Conservation (phyloP, 1,284 basidiomycete species). For the Cryptococcus sp. region DNA sequence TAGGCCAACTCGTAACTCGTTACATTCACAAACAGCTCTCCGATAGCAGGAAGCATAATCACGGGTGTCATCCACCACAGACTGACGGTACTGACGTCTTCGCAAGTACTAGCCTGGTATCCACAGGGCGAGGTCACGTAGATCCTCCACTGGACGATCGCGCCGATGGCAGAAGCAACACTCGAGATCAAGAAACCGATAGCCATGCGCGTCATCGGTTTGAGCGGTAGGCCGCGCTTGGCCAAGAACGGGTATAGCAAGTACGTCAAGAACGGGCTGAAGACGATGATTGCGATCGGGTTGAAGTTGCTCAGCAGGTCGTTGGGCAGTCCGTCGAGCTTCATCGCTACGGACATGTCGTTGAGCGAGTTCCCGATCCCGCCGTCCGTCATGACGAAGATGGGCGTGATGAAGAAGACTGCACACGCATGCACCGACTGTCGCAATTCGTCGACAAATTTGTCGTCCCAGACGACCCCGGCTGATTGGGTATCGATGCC, state of each 20-base stretch:
- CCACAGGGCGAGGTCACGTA: slow-evolving; percentile 55
- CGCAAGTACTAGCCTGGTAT: slow-evolving; percentile 46
- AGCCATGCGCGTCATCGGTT: slow-evolving; percentile 21
- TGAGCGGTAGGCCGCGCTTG: slow-evolving; percentile 10
- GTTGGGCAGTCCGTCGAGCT: slow-evolving; percentile 54
- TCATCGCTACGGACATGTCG: slow-evolving; percentile 48
- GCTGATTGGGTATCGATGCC: slow-evolving; percentile 34
- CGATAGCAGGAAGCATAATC: slow-evolving; percentile 50
- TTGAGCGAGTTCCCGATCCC: slow-evolving; percentile 17
- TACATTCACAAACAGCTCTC: slow-evolving; percentile 57
- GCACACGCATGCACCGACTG: slow-evolving; percentile 53
- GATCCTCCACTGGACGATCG: slow-evolving; percentile 56
- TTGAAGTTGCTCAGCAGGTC: slow-evolving; percentile 54
- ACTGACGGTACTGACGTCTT: slow-evolving; percentile 7
- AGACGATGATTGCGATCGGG: slow-evolving; percentile 47
- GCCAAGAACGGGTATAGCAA: slow-evolving; percentile 31
- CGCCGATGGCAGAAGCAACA: slow-evolving; percentile 51
- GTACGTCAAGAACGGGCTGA: slow-evolving; percentile 49
- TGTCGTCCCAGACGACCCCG: slow-evolving; percentile 55
- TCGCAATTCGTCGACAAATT: slow-evolving; percentile 54
- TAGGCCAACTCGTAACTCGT: slow-evolving; percentile 57
- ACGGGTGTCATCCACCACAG: not conserved
- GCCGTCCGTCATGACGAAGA: slow-evolving; percentile 29
- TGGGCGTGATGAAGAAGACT: slow-evolving; percentile 46
- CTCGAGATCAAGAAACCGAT: slow-evolving; percentile 27